These are phyloP conservation scores for Oryza longistaminata DNA, from an alignment of 176 grass and related monocot genomes.

Conservation along the genomic window DNA sequence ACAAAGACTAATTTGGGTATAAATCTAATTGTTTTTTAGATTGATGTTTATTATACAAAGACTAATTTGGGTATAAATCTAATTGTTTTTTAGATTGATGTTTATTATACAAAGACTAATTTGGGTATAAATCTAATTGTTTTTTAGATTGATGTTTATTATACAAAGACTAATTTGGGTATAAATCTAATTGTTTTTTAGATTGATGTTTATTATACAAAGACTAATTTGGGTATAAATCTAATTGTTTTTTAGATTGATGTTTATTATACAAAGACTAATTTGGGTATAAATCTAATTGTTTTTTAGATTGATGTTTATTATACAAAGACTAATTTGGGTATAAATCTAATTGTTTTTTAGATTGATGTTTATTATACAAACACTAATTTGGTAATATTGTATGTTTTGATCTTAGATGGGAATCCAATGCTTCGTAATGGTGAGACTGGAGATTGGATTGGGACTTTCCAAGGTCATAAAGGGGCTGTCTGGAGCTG, in stretches of 20 bases:
- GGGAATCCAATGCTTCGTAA: constrained; percentile 97
- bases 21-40: no score
- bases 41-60: no score
- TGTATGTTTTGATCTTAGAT: constrained; percentile 52
- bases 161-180: no score
- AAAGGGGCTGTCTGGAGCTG: constrained; percentile 99
- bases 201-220: no score
- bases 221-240: no score
- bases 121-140: no score
- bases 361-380: not conserved
- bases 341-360: not conserved
- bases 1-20: no score
- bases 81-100: no score
- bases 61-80: no score
- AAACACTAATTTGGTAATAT: not conserved
- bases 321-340: not conserved
- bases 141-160: no score
- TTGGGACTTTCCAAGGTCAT: constrained; percentile 98
- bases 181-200: no score
- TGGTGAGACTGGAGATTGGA: constrained; percentile 99
- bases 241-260: not conserved
- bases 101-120: no score
- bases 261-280: not conserved
- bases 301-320: not conserved
- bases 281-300: not conserved